Evolutionary conservation across 768 basidiomycete species (phyloP), one percentile per base, ranked within the genome.

Genomic region (Russula compacta): DNA sequence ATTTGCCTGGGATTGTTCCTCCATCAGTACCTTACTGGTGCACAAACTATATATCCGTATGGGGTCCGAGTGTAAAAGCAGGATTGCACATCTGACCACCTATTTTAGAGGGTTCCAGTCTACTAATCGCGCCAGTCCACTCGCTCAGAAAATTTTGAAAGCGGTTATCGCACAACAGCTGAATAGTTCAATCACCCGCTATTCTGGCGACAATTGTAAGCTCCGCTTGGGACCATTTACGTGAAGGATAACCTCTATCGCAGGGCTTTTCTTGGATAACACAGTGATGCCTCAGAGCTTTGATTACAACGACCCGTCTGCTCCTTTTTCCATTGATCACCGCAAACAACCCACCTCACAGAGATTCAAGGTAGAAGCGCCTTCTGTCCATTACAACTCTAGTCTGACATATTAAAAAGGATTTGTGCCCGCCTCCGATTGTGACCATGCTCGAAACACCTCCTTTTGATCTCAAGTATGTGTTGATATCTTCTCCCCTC

Each of bases 1-100:
- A 76, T 85, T 8, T 85, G 84, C 67, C 75, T 85, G 9, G 83
- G 83, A 3, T 76, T 80, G 42, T 85, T 83, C 74, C 71, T 87
- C 47, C 81, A 83, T 64, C 76, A 77, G 53, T 83, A 76, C 67
- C 75, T 87, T 24, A 76, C 78, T 7, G 84, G 82, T 8, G 73
- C 74, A 0, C 70, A 74, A 24, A 72, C 81, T 40, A 80, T 78
- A 3, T 79, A 79, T 61, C 76, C 81, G 82, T 84, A 64, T 50
- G 81, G 74, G 36, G 15, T 52, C 12, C 10, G 44, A 32, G 33
- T 29, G 36, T 11, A 7, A 21, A 48, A 24, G 35, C 36, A 11
- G n/a, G 40, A 47, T 36, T 17, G 32, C 53, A 46, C 7, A 40
- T 60, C 24, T 36, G 19, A 46, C 21, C 33, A 40, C 21, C 17